Conservation (phyloP, 805 yeast species). For the Sugiyamaella lignohabitans region DNA sequence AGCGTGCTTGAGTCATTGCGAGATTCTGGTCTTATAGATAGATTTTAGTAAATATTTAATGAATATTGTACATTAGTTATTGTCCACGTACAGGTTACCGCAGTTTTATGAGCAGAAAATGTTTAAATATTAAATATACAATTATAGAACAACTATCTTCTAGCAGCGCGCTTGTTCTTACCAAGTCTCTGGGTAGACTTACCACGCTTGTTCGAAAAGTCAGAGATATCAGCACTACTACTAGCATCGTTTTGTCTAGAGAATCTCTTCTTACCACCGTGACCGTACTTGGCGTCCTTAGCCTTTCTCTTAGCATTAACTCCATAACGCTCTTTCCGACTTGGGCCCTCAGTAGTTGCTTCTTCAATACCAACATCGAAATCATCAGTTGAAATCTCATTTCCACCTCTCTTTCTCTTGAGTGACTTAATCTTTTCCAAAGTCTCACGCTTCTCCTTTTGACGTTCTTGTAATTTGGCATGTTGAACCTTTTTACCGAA, state of each 20-base stretch:
- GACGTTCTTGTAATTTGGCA: conserved; percentile 88
- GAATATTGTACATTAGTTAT: neutral
- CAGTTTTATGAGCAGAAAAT: neutral
- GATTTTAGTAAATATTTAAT: neutral
- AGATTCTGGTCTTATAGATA: conserved; percentile 40
- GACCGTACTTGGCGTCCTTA: conserved; percentile 68
- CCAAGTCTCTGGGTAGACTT: conserved; percentile 19
- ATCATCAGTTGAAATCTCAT: conserved; percentile 65
- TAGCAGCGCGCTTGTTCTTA: conserved; percentile 18
- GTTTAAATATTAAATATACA: too few species aligned
- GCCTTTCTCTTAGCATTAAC: conserved; percentile 63
- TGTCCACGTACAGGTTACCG: conserved; percentile 1
- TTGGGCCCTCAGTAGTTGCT: conserved; percentile 58
- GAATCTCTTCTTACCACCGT: conserved; percentile 72
- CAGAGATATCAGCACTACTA: conserved; percentile 61
- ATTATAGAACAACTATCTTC: too few species aligned
- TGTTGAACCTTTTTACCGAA: conserved; percentile 96
- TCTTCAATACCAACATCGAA: conserved; percentile 92
- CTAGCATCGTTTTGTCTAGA: conserved; percentile 66
- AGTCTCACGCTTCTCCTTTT: conserved; percentile 85
- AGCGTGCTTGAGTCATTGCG: conserved; percentile 49
- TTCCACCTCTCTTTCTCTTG: conserved; percentile 77
- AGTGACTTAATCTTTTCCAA: conserved; percentile 85
- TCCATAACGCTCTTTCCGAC: conserved; percentile 25
- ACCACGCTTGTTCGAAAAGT: conserved; percentile 41